Base-by-base conservation (phyloP, 768 basidiomycete genomes). In the Mycena belliarum region DNA sequence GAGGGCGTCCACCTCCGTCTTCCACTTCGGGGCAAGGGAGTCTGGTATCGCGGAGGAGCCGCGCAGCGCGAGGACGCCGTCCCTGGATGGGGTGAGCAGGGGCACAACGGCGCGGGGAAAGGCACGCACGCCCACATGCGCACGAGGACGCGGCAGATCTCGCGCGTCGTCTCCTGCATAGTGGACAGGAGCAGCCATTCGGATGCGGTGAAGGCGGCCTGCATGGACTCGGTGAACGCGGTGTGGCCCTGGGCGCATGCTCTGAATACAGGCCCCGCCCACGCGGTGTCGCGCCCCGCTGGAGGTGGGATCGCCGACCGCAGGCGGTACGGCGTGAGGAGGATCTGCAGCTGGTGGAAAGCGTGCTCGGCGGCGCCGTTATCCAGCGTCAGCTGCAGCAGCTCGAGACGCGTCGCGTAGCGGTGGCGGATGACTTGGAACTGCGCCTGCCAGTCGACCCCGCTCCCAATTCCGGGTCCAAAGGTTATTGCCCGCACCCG, bases 61-160 rank as follows among this genome's bases (percentile, higher is more conserved):
- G 9, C 37, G 55, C 10, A 56, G 46, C 33, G n/a, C 46, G 8
- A 67, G 63, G 2, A 68, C 66, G 2, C 79, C 81, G 6, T 75
- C 29, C 6, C 29, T 32, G 29, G 12, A 12, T 32, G 29, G 12
- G 29, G 6, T 12, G 29, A 32, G 29, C 29, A 32, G 7, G 12
- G 29, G 6, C 29, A 32, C 29, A 32, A 32, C 6, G 12, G 29
- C 29, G 12, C 6, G 29, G 6, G 29, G 12, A 32, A 32, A 32
- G n/a, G n/a, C n/a, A 32, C 29, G 29, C 29, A 66, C 0, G 78
- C 78, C 82, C 82, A 83, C 63, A 83, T 73, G 41, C 63, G 69
- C 5, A 79, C 78, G 29, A 77, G 58, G 0, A 76, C 74, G 0
- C 79, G 71, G 53, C 81, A 83, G 24, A 82, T 79, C 61, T 82